These are phyloP conservation scores for Suhomyces panamericanus DNA, from an alignment of 1,139 yeast species.

Conservation along the genomic window DNA sequence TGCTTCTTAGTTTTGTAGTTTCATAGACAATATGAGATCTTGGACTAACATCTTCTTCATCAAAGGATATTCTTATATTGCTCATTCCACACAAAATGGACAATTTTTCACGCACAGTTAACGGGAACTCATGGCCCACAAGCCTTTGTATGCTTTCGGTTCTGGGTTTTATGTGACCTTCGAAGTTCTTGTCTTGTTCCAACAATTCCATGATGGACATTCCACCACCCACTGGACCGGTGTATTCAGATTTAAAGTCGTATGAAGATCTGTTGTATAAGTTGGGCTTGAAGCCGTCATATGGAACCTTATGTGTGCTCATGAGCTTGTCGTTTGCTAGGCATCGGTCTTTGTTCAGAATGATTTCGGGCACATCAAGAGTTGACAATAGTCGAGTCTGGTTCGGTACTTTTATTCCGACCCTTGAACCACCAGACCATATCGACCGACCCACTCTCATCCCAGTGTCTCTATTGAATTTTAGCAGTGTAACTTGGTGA, in stretches of 20 bases:
- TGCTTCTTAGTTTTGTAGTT: constrained; percentile 22
- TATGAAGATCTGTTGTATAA: constrained; percentile 18
- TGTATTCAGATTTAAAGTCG: constrained; percentile 17
- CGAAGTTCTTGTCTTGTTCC: constrained; percentile 15
- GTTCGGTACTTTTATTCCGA: neutral
- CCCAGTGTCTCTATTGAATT: neutral
- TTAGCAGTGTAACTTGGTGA: neutral
- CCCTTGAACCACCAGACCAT: neutral
- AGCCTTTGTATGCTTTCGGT: constrained; percentile 15
- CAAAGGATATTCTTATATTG: constrained; percentile 13
- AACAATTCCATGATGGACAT: constrained; percentile 14
- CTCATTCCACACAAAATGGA: constrained; percentile 26
- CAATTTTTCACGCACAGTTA: constrained; percentile 27
- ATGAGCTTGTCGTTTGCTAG: constrained; percentile 12
- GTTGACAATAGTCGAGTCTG: neutral
- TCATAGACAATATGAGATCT: constrained; percentile 2
- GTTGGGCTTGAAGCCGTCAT: constrained; percentile 16
- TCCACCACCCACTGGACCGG: constrained; percentile 15
- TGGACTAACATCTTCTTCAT: neutral
- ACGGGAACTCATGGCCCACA: constrained; percentile 21
- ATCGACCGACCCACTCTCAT: neutral
- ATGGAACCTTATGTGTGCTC: constrained; percentile 14
- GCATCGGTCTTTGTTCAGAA: constrained; percentile 23
- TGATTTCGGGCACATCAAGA: constrained; percentile 8
- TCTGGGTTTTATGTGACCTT: constrained; percentile 10